A percentile compares a stretch with the other conserved stretches of the same genome.
Conservation (phyloP, 805 yeast species). For the Kregervanrija fluxuum region DNA sequence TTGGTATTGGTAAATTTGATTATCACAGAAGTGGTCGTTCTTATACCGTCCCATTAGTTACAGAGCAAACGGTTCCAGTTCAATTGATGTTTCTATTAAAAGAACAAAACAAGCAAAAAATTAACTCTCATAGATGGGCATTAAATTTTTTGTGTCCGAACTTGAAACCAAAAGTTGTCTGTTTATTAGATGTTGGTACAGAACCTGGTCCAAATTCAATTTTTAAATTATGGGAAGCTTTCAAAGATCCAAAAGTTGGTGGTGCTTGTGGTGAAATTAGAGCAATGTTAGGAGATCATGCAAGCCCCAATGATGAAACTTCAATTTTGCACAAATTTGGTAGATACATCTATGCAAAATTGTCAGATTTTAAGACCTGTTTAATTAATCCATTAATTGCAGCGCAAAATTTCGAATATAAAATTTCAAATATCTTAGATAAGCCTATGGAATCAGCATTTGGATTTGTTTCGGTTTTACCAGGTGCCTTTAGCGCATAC, state of each 20-base stretch:
- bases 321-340: constrained; percentile 16
- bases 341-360: constrained; percentile 40
- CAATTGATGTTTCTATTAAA: constrained; percentile 84
- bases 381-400: constrained; percentile 81
- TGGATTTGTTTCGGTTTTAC: constrained; percentile 89
- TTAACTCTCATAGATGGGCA: constrained; percentile 95
- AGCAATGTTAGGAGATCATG: constrained; percentile 43
- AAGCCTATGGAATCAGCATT: constrained; percentile 92
- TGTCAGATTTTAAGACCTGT: constrained; percentile 33
- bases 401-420: constrained; percentile 94
- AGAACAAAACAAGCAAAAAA: constrained; percentile 83
- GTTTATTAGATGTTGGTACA: constrained; percentile 89
- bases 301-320: constrained; percentile 26
- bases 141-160: constrained; percentile 84
- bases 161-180: constrained; percentile 73
- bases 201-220: constrained; percentile 82
- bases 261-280: constrained; percentile 98
- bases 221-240: constrained; percentile 84
- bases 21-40: constrained; percentile 41
- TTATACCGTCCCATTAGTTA: constrained; percentile 51
- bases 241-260: constrained; percentile 73
- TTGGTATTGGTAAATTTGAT: constrained; percentile 51
- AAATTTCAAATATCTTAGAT: constrained; percentile 88
- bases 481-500: constrained; percentile 96
- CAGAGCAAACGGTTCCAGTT: constrained; percentile 64